Percentiles rank a stretch among this genome's conserved stretches.
phyloP scores from a whole-genome alignment of 768 basidiomycete genomes.

The Phaeolepiota aurea region DNA sequence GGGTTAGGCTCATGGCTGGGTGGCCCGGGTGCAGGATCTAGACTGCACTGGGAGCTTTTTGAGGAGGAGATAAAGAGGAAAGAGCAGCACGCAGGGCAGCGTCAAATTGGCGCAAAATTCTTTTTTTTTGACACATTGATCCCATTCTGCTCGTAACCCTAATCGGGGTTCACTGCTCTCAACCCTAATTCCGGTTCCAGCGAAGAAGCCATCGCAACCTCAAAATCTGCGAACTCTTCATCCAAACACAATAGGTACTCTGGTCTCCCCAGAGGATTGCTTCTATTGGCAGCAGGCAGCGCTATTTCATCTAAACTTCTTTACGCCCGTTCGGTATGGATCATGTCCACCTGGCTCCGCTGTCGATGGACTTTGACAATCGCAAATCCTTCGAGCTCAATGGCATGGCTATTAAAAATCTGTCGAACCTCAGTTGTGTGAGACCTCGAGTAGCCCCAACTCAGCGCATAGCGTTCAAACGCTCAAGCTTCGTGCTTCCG shows the following conservation, averaged over 20 bases:
- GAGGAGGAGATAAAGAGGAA: neutral
- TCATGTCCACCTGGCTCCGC: too few relatives aligned
- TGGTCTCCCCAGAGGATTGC: too few relatives aligned
- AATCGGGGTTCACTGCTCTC: slow-evolving; percentile 4
- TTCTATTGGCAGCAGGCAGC: too few relatives aligned
- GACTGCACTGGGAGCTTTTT: neutral
- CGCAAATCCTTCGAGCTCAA: too few relatives aligned
- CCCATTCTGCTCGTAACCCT: slow-evolving; percentile 6
- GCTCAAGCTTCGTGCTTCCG: too few relatives aligned
- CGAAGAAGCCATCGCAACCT: neutral
- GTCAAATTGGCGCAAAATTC: slow-evolving; percentile 7
- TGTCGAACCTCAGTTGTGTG: too few relatives aligned
- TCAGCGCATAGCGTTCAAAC: too few relatives aligned
- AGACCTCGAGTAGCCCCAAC: too few relatives aligned
- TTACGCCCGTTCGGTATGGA: too few relatives aligned
- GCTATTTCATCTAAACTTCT: too few relatives aligned
- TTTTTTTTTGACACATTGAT: slow-evolving; percentile 5
- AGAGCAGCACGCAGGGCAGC: neutral
- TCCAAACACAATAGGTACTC: neutral
- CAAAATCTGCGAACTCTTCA: neutral
- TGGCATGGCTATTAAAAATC: too few relatives aligned
- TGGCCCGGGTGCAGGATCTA: slow-evolving; percentile 9
- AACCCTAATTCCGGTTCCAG: neutral
- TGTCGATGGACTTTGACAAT: too few relatives aligned
- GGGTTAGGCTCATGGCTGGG: slow-evolving; percentile 29